Conservation (phyloP, 202 grass and related monocot genomes). For the Musa balbisiana region DNA sequence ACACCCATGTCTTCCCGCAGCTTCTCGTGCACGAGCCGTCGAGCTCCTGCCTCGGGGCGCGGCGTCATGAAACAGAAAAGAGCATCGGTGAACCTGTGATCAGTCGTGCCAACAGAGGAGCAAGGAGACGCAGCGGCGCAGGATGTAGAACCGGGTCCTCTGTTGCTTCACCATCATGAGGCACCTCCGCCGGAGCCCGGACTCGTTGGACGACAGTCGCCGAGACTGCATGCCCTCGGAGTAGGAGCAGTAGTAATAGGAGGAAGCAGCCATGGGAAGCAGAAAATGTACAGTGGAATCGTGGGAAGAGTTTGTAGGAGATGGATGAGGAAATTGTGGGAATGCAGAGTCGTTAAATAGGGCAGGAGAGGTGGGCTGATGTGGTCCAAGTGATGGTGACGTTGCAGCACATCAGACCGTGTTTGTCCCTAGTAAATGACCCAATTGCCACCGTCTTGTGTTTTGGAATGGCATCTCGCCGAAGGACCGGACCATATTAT, state of each 20-base stretch:
- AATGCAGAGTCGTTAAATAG: neutral
- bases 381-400: neutral
- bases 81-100: neutral
- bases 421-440: neutral
- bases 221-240: conserved; percentile 1
- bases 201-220: neutral
- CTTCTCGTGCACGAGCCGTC: neutral
- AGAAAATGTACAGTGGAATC: too few relatives aligned
- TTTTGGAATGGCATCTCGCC: too few relatives aligned
- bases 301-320: neutral
- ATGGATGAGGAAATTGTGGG: neutral
- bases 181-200: conserved; percentile 9
- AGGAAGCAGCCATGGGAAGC: neutral
- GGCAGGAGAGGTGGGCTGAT: neutral
- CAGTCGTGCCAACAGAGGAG: conserved; percentile 16
- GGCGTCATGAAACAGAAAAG: neutral
- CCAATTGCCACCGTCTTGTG: neutral
- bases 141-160: conserved; percentile 16
- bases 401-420: neutral
- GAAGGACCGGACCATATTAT: too few relatives aligned
- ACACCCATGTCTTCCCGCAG: too few relatives aligned
- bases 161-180: conserved; percentile 17
- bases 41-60: too few relatives aligned
- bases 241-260: neutral
- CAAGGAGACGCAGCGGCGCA: conserved; percentile 17